Base-by-base conservation (phyloP, 768 basidiomycete species). In the Pleurotus tuoliensis region DNA sequence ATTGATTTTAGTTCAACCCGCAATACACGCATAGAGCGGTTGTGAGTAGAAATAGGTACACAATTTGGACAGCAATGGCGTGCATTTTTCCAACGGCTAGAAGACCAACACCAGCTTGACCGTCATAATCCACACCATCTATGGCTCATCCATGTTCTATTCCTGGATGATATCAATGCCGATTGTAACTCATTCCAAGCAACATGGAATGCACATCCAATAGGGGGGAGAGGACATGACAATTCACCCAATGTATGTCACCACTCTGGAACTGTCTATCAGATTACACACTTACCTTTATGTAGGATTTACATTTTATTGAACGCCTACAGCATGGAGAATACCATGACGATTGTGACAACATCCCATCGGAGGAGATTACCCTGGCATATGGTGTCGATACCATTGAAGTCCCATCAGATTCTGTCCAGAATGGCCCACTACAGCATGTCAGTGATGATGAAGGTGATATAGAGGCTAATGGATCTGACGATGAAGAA, bases 31-130 rank as follows among this genome's bases (percentile, higher is more conserved):
- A 75, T 77, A 38, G 76, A 79, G 56, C 58, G 67, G 0, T 57
- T 78, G 0, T 78, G 77, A 77, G 72, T 74, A 7, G 72, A 78
- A 51, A 63, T 73, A 30, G 73, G 73, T 0, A 24, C 58, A 0
- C 63, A 74, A 7, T 75, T 78, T 64, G 67, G 60, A 1, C 61
- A 65, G 1, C 2, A 16, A 9, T 78, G 77, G 77, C 45, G 63
- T 7, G 71, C 65, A 1, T 77, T 78, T 55, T 78, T 79, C 49
- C 55, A 24, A 0, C 56, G 61, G 0, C 66, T 78, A 0, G 73
- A 75, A 43, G 46, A 59, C 1, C 48, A 66, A 1, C 71, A 77
- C 41, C 9, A 46, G 1, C 68, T 78, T 0, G 58, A 78, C 46
- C 1, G 47, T 0, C 43, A 44, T 0, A 53, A 71, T 5, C 52